A percentile compares a stretch with the other conserved stretches of the same genome.
These are phyloP conservation scores for Gossypium arboreum DNA, from an alignment of 345 rosid species.

Conservation along the genomic window DNA sequence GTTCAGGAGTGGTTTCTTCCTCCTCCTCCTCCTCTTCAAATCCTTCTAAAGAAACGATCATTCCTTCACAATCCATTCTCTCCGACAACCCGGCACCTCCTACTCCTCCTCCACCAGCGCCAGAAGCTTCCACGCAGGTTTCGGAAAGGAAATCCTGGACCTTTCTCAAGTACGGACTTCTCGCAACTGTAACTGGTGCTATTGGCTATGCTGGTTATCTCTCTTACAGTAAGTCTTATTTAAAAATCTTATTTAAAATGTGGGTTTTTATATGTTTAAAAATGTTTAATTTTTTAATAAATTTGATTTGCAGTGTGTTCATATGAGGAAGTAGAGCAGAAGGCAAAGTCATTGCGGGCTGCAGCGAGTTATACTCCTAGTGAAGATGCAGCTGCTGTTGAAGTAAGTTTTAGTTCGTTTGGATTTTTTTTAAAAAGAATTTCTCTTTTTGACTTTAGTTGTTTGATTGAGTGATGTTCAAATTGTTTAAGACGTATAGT, in stretches of 20 bases:
- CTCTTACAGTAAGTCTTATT: slow-evolving; percentile 48
- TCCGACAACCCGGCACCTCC: slow-evolving; percentile 35
- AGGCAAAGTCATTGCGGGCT: slow-evolving; percentile 61
- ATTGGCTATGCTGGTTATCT: slow-evolving; percentile 53
- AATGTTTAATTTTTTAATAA: neutral
- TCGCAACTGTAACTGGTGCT: slow-evolving; percentile 56
- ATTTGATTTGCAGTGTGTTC: slow-evolving; percentile 52
- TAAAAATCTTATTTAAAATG: neutral
- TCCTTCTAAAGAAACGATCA: slow-evolving; percentile 34
- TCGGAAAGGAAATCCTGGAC: slow-evolving; percentile 41
- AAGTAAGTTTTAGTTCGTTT: slow-evolving; percentile 41
- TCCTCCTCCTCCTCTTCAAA: slow-evolving; percentile 33
- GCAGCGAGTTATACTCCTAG: slow-evolving; percentile 32
- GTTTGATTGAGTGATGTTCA: neutral
- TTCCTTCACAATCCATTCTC: slow-evolving; percentile 44
- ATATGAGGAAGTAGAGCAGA: slow-evolving; percentile 62
- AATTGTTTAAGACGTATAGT: neutral
- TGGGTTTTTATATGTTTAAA: neutral
- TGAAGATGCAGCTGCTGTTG: slow-evolving; percentile 42
- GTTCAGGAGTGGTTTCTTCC: slow-evolving; percentile 36
- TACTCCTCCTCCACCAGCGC: slow-evolving; percentile 29
- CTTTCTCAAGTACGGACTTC: slow-evolving; percentile 53
- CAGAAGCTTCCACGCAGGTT: slow-evolving; percentile 24
- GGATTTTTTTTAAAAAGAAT: neutral
- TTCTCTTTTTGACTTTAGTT: neutral